Evolutionary conservation across 192 early-diverging fungal species (phyloP).

Genomic region (Coemansia sp.): DNA sequence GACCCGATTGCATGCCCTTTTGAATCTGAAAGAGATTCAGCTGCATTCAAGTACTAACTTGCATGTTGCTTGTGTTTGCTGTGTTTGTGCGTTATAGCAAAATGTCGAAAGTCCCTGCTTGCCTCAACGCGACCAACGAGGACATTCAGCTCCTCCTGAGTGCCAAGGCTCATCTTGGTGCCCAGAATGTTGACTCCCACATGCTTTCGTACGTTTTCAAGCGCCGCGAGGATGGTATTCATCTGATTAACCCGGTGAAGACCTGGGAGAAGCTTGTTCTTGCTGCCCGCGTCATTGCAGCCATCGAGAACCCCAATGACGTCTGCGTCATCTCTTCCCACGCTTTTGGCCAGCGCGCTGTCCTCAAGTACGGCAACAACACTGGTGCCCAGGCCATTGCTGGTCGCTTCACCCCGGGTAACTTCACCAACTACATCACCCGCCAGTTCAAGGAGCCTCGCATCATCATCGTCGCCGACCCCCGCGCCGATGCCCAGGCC

Average conservation of each 20-base stretch:
- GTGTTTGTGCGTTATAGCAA: slow-evolving; percentile 27
- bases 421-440: slow-evolving; percentile 99
- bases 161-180: slow-evolving; percentile 96
- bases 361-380: slow-evolving; percentile 97
- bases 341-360: slow-evolving; percentile 97
- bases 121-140: slow-evolving; percentile 76
- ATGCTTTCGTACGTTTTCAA: slow-evolving; percentile 97
- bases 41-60: not conserved
- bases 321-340: slow-evolving; percentile 96
- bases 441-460: slow-evolving; percentile 99
- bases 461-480: slow-evolving; percentile 96
- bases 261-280: slow-evolving; percentile 99
- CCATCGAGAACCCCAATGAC: slow-evolving; percentile 98
- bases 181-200: slow-evolving; percentile 93
- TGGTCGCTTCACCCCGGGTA: slow-evolving; percentile 99
- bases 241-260: slow-evolving; percentile 99
- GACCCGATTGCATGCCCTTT: too few relatives aligned
- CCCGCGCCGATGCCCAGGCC: slow-evolving; percentile 97
- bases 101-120: slow-evolving; percentile 53
- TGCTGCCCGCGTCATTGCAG: slow-evolving; percentile 96
- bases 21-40: too few relatives aligned
- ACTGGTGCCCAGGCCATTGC: slow-evolving; percentile 98
- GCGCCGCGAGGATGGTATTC: slow-evolving; percentile 93
- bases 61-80: not conserved
- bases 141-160: slow-evolving; percentile 92